Percentiles rank a stretch among this genome's conserved stretches.
Evolutionary conservation across 306 rosid species (phyloP).

Genomic region (Cercis canadensis): DNA sequence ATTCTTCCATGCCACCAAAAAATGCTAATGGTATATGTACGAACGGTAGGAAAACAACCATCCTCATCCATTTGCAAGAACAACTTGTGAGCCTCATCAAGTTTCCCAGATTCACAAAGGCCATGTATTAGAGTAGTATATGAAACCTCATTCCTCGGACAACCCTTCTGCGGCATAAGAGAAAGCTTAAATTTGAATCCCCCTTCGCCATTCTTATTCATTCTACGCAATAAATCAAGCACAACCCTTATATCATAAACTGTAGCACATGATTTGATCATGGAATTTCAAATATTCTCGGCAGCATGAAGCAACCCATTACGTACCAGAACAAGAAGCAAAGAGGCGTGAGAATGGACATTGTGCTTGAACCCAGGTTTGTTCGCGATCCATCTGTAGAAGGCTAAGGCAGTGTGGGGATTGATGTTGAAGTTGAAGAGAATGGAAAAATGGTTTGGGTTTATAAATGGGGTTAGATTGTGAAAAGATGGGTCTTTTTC

Average conservation of each 20-base stretch:
- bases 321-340: conserved; percentile 66
- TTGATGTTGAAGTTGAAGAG: conserved; percentile 60
- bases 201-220: conserved; percentile 41
- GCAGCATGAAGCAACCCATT: conserved; percentile 53
- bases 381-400: conserved; percentile 68
- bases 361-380: conserved; percentile 57
- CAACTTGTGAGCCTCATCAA: too few species aligned
- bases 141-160: too few species aligned
- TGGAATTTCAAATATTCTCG: conserved; percentile 64
- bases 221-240: conserved; percentile 49
- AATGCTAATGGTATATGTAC: too few species aligned
- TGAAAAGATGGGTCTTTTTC: conserved; percentile 57
- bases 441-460: conserved; percentile 60
- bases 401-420: conserved; percentile 67
- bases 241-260: conserved; percentile 49
- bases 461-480: conserved; percentile 52
- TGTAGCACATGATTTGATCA: conserved; percentile 62
- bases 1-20: too few species aligned
- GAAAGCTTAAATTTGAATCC: conserved; percentile 53
- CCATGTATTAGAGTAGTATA: too few species aligned
- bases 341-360: conserved; percentile 52
- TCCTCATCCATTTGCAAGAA: too few species aligned
- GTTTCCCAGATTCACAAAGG: too few species aligned
- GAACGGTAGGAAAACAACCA: too few species aligned
- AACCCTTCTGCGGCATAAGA: too few species aligned